phyloP scores from a whole-genome alignment of 78 protist genomes.

The Creolimax fragrantissima region DNA sequence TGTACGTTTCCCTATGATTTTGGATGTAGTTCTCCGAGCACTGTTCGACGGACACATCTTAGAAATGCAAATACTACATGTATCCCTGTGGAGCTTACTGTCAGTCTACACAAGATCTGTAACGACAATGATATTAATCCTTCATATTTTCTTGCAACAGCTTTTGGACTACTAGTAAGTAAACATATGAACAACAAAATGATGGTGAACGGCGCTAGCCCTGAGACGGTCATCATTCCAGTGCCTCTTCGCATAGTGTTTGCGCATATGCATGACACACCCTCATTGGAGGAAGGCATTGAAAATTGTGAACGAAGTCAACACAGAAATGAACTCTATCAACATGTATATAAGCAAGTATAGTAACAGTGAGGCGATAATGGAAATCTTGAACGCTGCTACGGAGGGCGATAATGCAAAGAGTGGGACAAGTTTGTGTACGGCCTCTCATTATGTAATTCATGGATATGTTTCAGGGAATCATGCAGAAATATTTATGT shows the following conservation, averaged over 20 bases:
- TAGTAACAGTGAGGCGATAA: background rate
- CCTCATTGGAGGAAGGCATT: background rate
- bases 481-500: too few relatives aligned
- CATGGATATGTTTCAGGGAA: too few relatives aligned
- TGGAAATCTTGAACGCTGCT: background rate
- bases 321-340: background rate
- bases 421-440: too few relatives aligned
- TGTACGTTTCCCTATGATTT: background rate
- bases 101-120: background rate
- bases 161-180: background rate
- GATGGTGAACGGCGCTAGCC: background rate
- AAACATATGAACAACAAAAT: background rate
- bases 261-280: background rate
- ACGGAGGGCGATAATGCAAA: too few relatives aligned
- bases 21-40: background rate
- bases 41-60: background rate
- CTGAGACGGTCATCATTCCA: background rate
- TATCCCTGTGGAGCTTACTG: background rate
- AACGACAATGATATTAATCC: background rate
- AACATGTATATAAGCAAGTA: background rate
- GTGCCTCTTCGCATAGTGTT: background rate
- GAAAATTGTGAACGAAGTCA: background rate
- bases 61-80: background rate
- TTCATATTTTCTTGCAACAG: background rate
- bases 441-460: too few relatives aligned